phyloP scores from a whole-genome alignment of 768 basidiomycete genomes.

The Tremella yokohamensis region DNA sequence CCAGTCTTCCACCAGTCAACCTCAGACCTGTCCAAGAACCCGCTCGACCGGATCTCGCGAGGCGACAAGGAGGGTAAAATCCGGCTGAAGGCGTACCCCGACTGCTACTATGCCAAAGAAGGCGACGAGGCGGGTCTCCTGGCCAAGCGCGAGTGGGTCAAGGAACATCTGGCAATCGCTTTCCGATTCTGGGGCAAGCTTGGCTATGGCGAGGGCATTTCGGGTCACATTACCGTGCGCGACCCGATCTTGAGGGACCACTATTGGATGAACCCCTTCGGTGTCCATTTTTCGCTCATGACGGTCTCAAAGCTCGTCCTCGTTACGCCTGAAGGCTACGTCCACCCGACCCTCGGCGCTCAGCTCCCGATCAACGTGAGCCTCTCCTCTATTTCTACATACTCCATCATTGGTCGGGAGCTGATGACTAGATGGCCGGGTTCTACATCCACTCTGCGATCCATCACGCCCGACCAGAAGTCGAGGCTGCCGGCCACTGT shows the following conservation, averaged over 20 bases:
- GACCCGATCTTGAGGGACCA: slow-evolving; percentile 34
- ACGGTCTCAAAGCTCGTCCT: slow-evolving; percentile 56
- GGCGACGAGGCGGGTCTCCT: slow-evolving; percentile 25
- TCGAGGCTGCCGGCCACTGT: slow-evolving; percentile 36
- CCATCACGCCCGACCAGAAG: slow-evolving; percentile 38
- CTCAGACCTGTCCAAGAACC: slow-evolving; percentile 28
- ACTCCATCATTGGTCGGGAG: neutral
- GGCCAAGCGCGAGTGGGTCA: slow-evolving; percentile 34
- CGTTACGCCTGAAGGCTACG: slow-evolving; percentile 54
- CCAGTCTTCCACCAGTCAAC: slow-evolving; percentile 19
- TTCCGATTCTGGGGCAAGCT: slow-evolving; percentile 37
- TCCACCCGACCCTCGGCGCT: slow-evolving; percentile 50
- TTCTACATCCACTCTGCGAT: slow-evolving; percentile 56
- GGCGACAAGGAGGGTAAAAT: slow-evolving; percentile 28
- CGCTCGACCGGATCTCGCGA: slow-evolving; percentile 31
- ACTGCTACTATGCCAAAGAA: slow-evolving; percentile 19
- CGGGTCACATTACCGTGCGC: slow-evolving; percentile 9
- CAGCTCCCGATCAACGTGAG: slow-evolving; percentile 35
- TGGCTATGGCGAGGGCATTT: slow-evolving; percentile 35
- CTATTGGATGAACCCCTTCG: slow-evolving; percentile 48
- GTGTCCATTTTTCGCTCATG: slow-evolving; percentile 57
- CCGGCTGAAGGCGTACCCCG: slow-evolving; percentile 21
- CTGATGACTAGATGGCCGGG: slow-evolving; percentile 41
- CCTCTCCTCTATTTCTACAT: neutral
- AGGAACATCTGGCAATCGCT: slow-evolving; percentile 30